phyloP scores from a whole-genome alignment of 2,329 filamentous ascomycete genomes.

The Neonectria magnoliae region DNA sequence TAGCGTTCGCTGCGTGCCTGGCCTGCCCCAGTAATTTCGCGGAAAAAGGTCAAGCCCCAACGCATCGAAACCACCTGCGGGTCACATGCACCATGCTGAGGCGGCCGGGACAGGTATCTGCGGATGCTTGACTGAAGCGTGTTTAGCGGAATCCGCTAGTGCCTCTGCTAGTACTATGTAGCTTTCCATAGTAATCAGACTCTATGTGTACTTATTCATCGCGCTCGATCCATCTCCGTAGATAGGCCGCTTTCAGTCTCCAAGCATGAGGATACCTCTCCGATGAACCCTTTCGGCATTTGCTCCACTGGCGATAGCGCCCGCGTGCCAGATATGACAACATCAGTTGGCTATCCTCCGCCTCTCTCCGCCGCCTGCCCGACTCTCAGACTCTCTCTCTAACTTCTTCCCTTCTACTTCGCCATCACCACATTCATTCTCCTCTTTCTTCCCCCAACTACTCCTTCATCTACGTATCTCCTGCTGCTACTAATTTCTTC shows the following conservation, averaged over 20 bases:
- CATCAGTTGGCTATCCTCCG: slow-evolving; percentile 40
- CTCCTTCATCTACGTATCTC: not conserved
- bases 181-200: not conserved
- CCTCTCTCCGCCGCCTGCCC: slow-evolving; percentile 29
- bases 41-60: slow-evolving; percentile 8
- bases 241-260: slow-evolving; percentile 17
- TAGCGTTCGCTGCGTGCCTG: slow-evolving; percentile 3
- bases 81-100: slow-evolving; percentile 31
- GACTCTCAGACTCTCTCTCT: slow-evolving; percentile 15
- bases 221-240: not conserved
- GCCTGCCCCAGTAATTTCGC: slow-evolving; percentile 6
- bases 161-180: not conserved
- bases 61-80: slow-evolving; percentile 3
- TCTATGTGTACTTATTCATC: slow-evolving; percentile 3
- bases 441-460: not conserved
- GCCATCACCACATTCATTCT: slow-evolving; percentile 15
- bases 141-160: not conserved
- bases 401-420: slow-evolving; percentile 19
- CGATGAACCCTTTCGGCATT: slow-evolving; percentile 19
- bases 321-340: slow-evolving; percentile 42
- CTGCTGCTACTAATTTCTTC: slow-evolving; percentile 15
- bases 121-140: not conserved
- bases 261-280: slow-evolving; percentile 11
- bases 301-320: slow-evolving; percentile 37
- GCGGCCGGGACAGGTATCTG: not conserved